phyloP scores from a whole-genome alignment of 495 filamentous ascomycete species.

The Penicillium pulvis region DNA sequence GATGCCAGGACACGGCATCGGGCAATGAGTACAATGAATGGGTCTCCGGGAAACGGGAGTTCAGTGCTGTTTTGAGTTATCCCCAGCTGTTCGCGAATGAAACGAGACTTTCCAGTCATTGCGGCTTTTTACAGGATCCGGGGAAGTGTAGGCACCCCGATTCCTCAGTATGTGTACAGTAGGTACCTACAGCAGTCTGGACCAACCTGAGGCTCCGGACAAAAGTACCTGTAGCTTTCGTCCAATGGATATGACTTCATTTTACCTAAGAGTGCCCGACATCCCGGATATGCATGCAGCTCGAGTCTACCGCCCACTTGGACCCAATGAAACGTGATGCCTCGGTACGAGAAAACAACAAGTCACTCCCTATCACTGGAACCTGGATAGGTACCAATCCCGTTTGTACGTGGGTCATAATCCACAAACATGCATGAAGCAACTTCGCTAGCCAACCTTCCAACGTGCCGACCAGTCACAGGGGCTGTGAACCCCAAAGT shows the following conservation, averaged over 20 bases:
- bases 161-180: too few species aligned
- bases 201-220: neutral
- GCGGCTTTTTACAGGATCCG: neutral
- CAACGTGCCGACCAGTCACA: neutral
- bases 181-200: neutral
- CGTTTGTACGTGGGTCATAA: neutral
- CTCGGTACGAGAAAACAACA: neutral
- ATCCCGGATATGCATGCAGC: neutral
- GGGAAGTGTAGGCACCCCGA: neutral
- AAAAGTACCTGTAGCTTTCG: neutral
- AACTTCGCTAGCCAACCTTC: neutral
- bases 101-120: slow-evolving; percentile 2
- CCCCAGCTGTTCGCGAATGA: slow-evolving; percentile 8
- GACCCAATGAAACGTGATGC: neutral
- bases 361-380: neutral
- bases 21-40: slow-evolving; percentile 34
- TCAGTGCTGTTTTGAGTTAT: slow-evolving; percentile 28
- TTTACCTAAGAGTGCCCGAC: neutral
- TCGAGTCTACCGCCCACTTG: neutral
- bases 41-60: slow-evolving; percentile 35
- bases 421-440: neutral
- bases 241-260: neutral
- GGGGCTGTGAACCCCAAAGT: neutral
- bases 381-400: neutral
- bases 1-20: slow-evolving; percentile 19